A percentile compares a stretch with the other conserved stretches of the same genome.
phyloP scores from a whole-genome alignment of 495 filamentous ascomycete species.

The Chaetomidium leptoderma region DNA sequence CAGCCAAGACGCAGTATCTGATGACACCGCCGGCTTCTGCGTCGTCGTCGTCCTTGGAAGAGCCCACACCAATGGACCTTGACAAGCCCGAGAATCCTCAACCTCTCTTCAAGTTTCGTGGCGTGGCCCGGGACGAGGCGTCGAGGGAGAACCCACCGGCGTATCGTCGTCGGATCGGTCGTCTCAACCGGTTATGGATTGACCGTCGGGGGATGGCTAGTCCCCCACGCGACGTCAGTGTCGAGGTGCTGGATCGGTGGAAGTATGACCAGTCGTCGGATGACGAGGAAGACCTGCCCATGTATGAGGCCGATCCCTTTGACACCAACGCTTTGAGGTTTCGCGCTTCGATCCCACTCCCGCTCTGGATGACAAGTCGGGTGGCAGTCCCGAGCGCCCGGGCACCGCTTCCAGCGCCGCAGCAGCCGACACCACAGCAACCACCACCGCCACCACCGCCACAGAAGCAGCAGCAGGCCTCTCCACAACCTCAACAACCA shows the following conservation, averaged over 20 bases:
- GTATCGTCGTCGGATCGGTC: conserved; percentile 70
- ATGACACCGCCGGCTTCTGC: conserved; percentile 83
- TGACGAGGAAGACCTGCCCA: conserved; percentile 57
- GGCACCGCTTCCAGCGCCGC: conserved; percentile 15
- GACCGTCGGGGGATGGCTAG: conserved; percentile 63
- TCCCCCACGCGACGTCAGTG: conserved; percentile 50
- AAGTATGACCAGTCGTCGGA: conserved; percentile 75
- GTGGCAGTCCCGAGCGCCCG: conserved; percentile 11
- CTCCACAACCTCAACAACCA: conserved; percentile 18
- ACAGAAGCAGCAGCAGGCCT: conserved; percentile 18
- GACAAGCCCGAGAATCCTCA: conserved; percentile 32
- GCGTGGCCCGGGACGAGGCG: conserved; percentile 30
- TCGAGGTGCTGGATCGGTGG: conserved; percentile 63
- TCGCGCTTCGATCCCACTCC: conserved; percentile 62
- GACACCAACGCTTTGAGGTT: conserved; percentile 68
- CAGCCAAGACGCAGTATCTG: conserved; percentile 75
- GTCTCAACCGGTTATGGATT: conserved; percentile 74
- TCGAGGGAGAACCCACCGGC: conserved; percentile 60
- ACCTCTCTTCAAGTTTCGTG: conserved; percentile 34
- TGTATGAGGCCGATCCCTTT: conserved; percentile 66
- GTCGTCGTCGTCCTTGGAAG: conserved; percentile 58
- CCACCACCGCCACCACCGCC: conserved; percentile 24
- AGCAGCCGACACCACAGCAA: conserved; percentile 17
- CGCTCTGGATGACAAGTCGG: conserved; percentile 32
- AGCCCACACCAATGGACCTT: conserved; percentile 35